phyloP scores from a whole-genome alignment of 202 grass and related monocot genomes.

The Dendrocalamus latiflorus region DNA sequence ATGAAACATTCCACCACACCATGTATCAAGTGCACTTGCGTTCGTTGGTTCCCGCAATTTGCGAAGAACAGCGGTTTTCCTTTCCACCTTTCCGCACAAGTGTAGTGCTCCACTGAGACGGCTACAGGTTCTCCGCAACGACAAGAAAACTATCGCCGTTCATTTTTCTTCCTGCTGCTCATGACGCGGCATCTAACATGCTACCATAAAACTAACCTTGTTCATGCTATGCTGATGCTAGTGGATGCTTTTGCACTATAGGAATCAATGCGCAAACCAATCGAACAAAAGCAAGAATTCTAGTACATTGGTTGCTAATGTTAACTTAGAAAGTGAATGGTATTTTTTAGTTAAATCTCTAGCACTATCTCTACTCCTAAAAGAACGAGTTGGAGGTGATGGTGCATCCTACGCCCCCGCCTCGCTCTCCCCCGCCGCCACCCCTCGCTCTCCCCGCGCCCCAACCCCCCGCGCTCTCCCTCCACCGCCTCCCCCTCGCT shows the following conservation, averaged over 20 bases:
- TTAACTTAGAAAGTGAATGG: background rate
- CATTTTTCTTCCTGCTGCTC: background rate
- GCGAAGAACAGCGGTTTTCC: constrained; percentile 26
- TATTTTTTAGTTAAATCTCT: background rate
- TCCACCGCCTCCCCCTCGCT: too few species aligned
- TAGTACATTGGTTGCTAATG: background rate
- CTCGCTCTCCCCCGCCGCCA: too few species aligned
- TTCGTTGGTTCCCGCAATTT: constrained; percentile 39
- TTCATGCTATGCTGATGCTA: background rate
- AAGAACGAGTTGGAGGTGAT: too few species aligned
- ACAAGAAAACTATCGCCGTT: background rate
- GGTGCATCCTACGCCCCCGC: too few species aligned
- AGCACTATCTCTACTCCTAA: too few species aligned
- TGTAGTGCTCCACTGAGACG: constrained; percentile 34
- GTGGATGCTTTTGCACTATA: background rate
- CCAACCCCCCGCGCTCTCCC: too few species aligned
- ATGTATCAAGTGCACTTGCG: constrained; percentile 1
- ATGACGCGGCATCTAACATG: constrained; percentile 20
- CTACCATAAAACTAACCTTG: constrained; percentile 1
- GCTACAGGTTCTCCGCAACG: constrained; percentile 30
- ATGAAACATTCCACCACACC: background rate
- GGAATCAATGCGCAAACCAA: background rate
- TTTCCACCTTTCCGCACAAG: background rate
- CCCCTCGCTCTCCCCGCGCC: too few species aligned
- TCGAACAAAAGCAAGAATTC: background rate